These are phyloP conservation scores for Bipolaris victoriae DNA, from an alignment of 2,329 filamentous ascomycete species.

Conservation along the genomic window DNA sequence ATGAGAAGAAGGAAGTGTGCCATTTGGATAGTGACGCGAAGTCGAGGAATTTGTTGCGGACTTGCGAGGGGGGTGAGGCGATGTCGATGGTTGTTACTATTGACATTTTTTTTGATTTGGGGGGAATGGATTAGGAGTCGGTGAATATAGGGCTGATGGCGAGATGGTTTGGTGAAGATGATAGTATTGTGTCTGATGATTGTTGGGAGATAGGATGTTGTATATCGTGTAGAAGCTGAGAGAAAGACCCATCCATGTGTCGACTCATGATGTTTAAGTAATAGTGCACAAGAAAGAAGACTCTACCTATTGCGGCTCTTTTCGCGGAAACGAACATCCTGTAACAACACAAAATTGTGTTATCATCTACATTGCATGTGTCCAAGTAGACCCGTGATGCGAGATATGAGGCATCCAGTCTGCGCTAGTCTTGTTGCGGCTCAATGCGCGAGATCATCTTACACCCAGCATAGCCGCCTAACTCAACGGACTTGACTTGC, in stretches of 20 bases:
- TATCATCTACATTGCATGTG: neutral
- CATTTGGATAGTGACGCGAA: constrained; percentile 18
- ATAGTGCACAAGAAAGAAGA: neutral
- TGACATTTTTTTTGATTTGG: constrained; percentile 6
- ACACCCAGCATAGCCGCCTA: constrained; percentile 29
- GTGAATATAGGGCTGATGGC: neutral
- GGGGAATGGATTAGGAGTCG: too few relatives aligned
- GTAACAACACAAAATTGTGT: neutral
- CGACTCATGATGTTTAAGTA: neutral
- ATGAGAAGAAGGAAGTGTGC: constrained; percentile 21
- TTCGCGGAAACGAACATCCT: neutral
- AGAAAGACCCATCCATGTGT: neutral
- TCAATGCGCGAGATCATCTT: constrained; percentile 30
- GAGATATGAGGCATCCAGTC: neutral
- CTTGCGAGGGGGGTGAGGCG: constrained; percentile 16
- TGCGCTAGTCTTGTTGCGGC: constrained; percentile 1
- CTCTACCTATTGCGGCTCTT: constrained; percentile 13
- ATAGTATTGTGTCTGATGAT: neutral
- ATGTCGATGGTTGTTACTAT: constrained; percentile 25
- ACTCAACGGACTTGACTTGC: too few relatives aligned
- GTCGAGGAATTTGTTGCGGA: constrained; percentile 27
- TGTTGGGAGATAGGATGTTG: neutral
- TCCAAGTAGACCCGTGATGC: neutral
- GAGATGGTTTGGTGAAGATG: too few relatives aligned
- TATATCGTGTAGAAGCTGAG: too few relatives aligned